Evolutionary conservation across 176 grass and related monocot genomes (phyloP).

Genomic region (Rhynchospora pubera): DNA sequence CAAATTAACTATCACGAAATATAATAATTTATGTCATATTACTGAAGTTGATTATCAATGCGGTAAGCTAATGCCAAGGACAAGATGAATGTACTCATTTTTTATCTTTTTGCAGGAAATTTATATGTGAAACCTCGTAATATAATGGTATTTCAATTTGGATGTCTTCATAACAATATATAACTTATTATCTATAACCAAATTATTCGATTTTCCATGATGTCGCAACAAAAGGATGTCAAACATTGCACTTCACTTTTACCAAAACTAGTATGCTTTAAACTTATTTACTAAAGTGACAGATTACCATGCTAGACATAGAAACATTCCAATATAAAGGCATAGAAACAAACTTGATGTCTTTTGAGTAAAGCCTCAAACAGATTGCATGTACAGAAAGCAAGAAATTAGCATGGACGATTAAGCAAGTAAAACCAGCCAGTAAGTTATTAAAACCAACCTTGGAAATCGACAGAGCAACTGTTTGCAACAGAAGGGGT

Average conservation of each 20-base stretch:
- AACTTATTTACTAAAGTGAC: background rate
- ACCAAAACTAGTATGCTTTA: background rate
- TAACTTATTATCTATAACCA: too few species aligned
- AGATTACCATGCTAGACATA: background rate
- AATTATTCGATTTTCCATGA: too few species aligned
- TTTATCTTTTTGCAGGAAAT: background rate
- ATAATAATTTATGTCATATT: background rate
- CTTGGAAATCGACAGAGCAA: background rate
- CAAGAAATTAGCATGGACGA: background rate
- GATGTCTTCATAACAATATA: too few species aligned
- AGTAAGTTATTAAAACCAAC: background rate
- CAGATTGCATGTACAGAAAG: background rate
- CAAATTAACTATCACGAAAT: background rate
- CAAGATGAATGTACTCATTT: background rate
- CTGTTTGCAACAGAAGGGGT: background rate
- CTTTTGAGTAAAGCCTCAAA: conserved; percentile 1
- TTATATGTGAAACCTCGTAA: background rate
- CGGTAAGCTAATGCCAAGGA: background rate
- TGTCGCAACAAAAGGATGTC: background rate
- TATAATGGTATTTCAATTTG: background rate
- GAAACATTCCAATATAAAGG: background rate
- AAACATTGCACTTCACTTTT: background rate
- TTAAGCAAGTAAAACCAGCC: background rate
- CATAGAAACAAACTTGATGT: background rate
- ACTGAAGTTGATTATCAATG: background rate